Base-by-base conservation (phyloP, 306 rosid genomes). In the Coriaria nepalensis region DNA sequence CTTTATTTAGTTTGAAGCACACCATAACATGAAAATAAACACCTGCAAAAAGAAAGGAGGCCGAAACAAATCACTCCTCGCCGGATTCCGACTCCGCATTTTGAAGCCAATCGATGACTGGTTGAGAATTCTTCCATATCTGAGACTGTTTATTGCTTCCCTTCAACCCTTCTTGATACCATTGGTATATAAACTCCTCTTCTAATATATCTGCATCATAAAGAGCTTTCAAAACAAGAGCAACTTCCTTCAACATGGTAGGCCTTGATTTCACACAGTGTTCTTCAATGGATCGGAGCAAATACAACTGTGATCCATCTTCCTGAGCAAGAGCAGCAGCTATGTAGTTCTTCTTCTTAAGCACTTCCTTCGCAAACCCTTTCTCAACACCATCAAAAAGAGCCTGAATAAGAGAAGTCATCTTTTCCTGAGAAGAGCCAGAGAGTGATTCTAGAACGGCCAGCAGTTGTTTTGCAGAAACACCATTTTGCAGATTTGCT, bases 21-120 rank as follows among this genome's bases (percentile, higher is more conserved):
- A 20, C 29, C 29, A 20, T 20, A 20, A 20, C 29, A 20, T 20
- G 3, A 20, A 20, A 20, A 20, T 1, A 20, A 20, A 20, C 29
- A 20, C 29, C 29, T 20, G 29, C 11, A 36, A 45, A 45, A 13
- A 40, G 48, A 40, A 39, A 5, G 37, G 8, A 50, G 13, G 0
- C 0, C 3, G 4, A 34, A 1, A 20, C 3, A 29, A 52, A 44
- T 13, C 4, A 45, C 37, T 73, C 20, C 58, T 69, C 74, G 55
- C 75, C 87, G 0, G 86, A 35, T 57, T 79, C 87, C 11, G 87
- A 79, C 59, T 79, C 87, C 0, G 87, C 87, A 66, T 29, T 79
- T 73, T 75, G 82, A 36, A 79, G 82, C 87, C 87, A 79, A 0
- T 63, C 68, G 7, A 79, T 53, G 65, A 79, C 72, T 12, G 82